Conservation (phyloP, 192 early-diverging fungal genomes). For the Rhizophagus prolifer region DNA sequence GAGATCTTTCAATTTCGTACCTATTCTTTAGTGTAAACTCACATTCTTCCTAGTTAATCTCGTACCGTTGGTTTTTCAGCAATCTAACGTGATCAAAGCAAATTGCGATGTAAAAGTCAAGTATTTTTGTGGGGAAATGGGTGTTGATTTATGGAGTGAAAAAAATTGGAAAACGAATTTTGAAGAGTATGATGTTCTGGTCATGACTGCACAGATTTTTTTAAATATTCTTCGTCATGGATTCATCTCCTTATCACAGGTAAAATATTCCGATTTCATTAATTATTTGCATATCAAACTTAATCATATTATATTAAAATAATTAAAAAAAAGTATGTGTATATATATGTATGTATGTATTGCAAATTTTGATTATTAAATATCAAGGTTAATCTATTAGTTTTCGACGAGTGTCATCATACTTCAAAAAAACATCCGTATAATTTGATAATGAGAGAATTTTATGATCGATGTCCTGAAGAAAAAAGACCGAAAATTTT, state of each 20-base stretch:
- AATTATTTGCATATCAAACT: too few species aligned
- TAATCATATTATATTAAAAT: too few species aligned
- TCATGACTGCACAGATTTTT: slow-evolving; percentile 87
- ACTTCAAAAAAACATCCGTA: slow-evolving; percentile 74
- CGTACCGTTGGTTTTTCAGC: slow-evolving; percentile 87
- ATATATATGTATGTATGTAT: too few species aligned
- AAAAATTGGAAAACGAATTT: slow-evolving; percentile 61
- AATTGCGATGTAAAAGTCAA: slow-evolving; percentile 66
- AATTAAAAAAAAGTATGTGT: too few species aligned
- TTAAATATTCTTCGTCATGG: slow-evolving; percentile 74
- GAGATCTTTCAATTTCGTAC: not conserved
- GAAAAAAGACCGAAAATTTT: slow-evolving; percentile 74
- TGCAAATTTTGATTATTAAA: not conserved
- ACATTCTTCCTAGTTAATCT: slow-evolving; percentile 82
- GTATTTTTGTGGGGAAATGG: slow-evolving; percentile 66
- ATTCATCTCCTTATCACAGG: slow-evolving; percentile 59
- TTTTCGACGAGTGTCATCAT: slow-evolving; percentile 98
- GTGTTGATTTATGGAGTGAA: slow-evolving; percentile 61
- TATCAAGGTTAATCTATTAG: slow-evolving; percentile 70
- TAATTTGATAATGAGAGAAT: slow-evolving; percentile 78
- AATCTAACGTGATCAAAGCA: slow-evolving; percentile 70
- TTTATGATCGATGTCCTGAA: slow-evolving; percentile 60
- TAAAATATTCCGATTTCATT: slow-evolving; percentile 32
- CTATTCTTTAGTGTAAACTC: slow-evolving; percentile 43
- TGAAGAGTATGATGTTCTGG: slow-evolving; percentile 66